Conservation (phyloP, 306 rosid species). For the Nissolia schottii region DNA sequence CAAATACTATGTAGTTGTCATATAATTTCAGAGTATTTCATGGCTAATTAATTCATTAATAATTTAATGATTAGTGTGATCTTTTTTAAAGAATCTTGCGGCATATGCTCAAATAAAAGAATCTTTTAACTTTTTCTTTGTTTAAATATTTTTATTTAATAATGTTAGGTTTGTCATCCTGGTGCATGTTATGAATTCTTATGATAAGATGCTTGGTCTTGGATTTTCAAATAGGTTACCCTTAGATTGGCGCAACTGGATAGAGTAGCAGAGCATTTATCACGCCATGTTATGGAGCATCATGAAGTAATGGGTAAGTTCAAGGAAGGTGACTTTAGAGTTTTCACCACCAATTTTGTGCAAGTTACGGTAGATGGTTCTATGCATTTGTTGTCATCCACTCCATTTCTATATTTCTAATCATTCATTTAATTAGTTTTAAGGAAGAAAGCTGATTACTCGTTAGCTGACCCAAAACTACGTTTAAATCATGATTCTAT, state of each 20-base stretch:
- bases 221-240: constrained; percentile 55
- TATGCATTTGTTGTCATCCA: constrained; percentile 1
- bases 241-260: constrained; percentile 89
- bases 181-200: constrained; percentile 2
- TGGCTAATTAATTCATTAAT: background rate
- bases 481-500: constrained; percentile 8
- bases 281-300: constrained; percentile 91
- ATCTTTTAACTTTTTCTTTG: background rate
- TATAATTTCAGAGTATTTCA: background rate
- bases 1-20: background rate
- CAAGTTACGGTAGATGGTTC: background rate
- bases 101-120: background rate
- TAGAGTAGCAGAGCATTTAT: constrained; percentile 79
- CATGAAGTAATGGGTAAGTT: constrained; percentile 99
- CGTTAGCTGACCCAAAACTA: constrained; percentile 7
- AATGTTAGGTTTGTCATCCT: background rate
- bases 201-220: constrained; percentile 20
- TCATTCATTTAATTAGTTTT: background rate
- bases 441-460: background rate
- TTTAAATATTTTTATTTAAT: constrained; percentile 13
- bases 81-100: background rate
- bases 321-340: constrained; percentile 13
- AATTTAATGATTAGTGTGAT: background rate
- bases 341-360: constrained; percentile 2
- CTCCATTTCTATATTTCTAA: constrained; percentile 8